Evolutionary conservation across 2,329 filamentous ascomycete species (phyloP).

Genomic region (Colletotrichum costaricense): DNA sequence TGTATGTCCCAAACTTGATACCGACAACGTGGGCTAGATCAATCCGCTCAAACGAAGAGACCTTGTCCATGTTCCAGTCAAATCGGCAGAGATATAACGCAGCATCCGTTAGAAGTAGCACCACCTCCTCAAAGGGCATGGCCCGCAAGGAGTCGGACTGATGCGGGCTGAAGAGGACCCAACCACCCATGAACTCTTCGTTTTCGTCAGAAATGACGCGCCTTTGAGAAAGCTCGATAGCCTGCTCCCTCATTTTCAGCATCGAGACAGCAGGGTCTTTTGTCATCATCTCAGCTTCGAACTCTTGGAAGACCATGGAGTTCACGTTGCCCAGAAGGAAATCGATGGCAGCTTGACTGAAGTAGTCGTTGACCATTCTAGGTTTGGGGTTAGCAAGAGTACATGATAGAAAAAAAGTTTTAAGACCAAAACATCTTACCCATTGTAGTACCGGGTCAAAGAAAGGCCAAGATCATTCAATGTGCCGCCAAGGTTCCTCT

Average conservation of each 20-base stretch:
- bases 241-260: constrained; percentile 84
- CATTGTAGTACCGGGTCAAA: constrained; percentile 78
- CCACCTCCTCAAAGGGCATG: constrained; percentile 83
- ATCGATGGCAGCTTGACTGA: constrained; percentile 94
- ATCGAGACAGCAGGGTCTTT: constrained; percentile 92
- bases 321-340: constrained; percentile 92
- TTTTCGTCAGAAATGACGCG: constrained; percentile 85
- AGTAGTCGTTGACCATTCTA: constrained; percentile 98
- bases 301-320: constrained; percentile 89
- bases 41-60: constrained; percentile 90
- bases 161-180: constrained; percentile 86
- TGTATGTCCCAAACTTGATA: constrained; percentile 86
- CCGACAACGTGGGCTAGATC: constrained; percentile 78
- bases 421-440: constrained; percentile 56
- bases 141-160: constrained; percentile 76
- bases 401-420: neutral
- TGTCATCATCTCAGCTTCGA: constrained; percentile 92
- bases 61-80: constrained; percentile 95
- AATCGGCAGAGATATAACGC: constrained; percentile 92
- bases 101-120: constrained; percentile 85
- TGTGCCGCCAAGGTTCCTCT: constrained; percentile 90
- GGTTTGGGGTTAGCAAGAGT: constrained; percentile 34
- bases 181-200: constrained; percentile 89
- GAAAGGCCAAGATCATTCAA: constrained; percentile 92
- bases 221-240: constrained; percentile 88